phyloP scores from a whole-genome alignment of 1,139 yeast genomes.

The Sugiyamaella japonica region DNA sequence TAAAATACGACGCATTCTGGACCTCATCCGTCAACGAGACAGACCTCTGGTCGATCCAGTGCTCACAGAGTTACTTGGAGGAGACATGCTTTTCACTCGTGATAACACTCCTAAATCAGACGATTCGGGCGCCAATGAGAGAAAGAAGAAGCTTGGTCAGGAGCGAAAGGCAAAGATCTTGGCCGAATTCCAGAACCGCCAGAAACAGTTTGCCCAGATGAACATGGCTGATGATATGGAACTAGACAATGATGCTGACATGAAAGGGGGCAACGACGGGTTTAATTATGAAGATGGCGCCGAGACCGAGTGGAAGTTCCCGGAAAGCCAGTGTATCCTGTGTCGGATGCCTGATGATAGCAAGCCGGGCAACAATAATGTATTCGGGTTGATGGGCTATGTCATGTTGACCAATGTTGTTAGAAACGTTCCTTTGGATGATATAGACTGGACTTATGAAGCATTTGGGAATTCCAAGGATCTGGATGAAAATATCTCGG shows the following conservation, averaged over 20 bases:
- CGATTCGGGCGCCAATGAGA: slow-evolving; percentile 50
- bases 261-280: slow-evolving; percentile 34
- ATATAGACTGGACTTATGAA: slow-evolving; percentile 64
- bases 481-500: slow-evolving; percentile 25
- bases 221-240: slow-evolving; percentile 37
- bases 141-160: slow-evolving; percentile 67
- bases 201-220: slow-evolving; percentile 63
- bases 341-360: slow-evolving; percentile 80
- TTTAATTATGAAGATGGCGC: slow-evolving; percentile 39
- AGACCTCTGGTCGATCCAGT: slow-evolving; percentile 11
- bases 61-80: not conserved
- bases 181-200: slow-evolving; percentile 69
- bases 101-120: slow-evolving; percentile 28
- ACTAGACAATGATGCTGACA: slow-evolving; percentile 33
- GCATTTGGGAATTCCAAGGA: slow-evolving; percentile 48
- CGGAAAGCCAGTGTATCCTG: slow-evolving; percentile 78
- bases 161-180: slow-evolving; percentile 70
- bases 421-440: slow-evolving; percentile 62
- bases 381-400: slow-evolving; percentile 72
- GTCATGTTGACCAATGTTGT: slow-evolving; percentile 61
- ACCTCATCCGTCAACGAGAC: slow-evolving; percentile 18
- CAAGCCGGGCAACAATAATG: slow-evolving; percentile 46
- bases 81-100: slow-evolving; percentile 3
- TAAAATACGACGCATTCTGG: slow-evolving; percentile 24
- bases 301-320: slow-evolving; percentile 64